Evolutionary conservation across 2,329 filamentous ascomycete genomes (phyloP), one percentile per base, ranked within the genome.

Genomic region (Diplodia intermedia): DNA sequence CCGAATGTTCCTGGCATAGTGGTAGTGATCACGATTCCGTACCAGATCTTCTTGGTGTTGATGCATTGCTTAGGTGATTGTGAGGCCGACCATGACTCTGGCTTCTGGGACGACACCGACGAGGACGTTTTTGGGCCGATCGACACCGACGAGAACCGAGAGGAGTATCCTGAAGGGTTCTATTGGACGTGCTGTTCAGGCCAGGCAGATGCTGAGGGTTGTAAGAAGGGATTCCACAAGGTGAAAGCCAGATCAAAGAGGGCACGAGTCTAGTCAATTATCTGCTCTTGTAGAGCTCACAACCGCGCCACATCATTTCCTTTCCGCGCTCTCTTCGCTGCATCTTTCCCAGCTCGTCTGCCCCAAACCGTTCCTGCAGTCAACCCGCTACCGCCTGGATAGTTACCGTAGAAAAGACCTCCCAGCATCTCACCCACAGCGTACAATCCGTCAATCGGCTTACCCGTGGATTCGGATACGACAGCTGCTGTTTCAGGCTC

Each of bases 371-470:
- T 79, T 0, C 87, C 87, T 23, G 85, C 84, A 0, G 86, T 89
- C 73, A 90, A 75, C 0, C 87, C 87, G 72, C 85, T 88, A 0
- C 88, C 87, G 0, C 88, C 87, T 0, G 86, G 87, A 70, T 89
- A 90, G 70, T 89, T 89, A 4, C 70, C 71, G 57, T 75, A 77
- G 57, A 75, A 78, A 15, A 77, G 40, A 1, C 75, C 75, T 9
- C 89, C 89, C 1, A 91, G 73, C 86, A 91, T 89, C 76, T 91
- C 89, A 0, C 89, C 89, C 3, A 81, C 84, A 70, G 86, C 88
- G 70, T 84, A 90, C 2, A 90, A 72, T 0, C 88, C 86, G 0
- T 82, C 81, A 5, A 90, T 81, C n/a, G 80, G 77, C 4, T 73
- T 72, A 1, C 79, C 79, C 0, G 82, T 84, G 0, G 77, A 74